Evolutionary conservation across 1,139 yeast species (phyloP).

Genomic region (Geotrichum phurueaensis): DNA sequence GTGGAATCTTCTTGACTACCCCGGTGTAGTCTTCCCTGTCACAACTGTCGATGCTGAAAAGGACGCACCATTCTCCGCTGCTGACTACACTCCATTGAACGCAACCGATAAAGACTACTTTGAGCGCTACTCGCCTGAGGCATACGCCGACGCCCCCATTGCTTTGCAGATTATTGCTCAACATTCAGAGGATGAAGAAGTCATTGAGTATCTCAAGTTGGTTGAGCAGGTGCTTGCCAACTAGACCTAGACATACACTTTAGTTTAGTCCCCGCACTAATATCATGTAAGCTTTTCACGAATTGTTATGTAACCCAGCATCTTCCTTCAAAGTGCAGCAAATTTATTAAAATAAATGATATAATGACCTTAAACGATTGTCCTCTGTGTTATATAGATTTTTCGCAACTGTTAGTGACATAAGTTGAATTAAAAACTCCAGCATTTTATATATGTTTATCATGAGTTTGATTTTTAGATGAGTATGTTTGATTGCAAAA

Average conservation of each 20-base stretch:
- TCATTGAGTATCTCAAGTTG: slow-evolving; percentile 12
- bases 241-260: background rate
- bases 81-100: slow-evolving; percentile 30
- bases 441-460: no score
- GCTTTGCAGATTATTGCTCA: slow-evolving; percentile 41
- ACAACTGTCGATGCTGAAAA: slow-evolving; percentile 41
- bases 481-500: no score
- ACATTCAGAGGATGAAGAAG: slow-evolving; percentile 38
- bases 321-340: no score
- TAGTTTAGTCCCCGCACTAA: background rate
- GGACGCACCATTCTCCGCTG: slow-evolving; percentile 30
- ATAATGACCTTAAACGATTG: no score
- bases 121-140: slow-evolving; percentile 36
- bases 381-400: no score
- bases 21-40: slow-evolving; percentile 50
- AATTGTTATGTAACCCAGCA: no score
- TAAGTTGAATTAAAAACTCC: no score
- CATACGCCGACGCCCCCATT: slow-evolving; percentile 41
- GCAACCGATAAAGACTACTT: slow-evolving; percentile 30
- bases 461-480: no score
- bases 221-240: slow-evolving; percentile 8
- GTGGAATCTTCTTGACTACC: slow-evolving; percentile 48
- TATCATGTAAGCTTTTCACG: background rate
- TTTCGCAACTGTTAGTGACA: no score
- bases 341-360: no score